Evolutionary conservation across 1,284 basidiomycete genomes (phyloP).

Genomic region (Omphalotus olearius): DNA sequence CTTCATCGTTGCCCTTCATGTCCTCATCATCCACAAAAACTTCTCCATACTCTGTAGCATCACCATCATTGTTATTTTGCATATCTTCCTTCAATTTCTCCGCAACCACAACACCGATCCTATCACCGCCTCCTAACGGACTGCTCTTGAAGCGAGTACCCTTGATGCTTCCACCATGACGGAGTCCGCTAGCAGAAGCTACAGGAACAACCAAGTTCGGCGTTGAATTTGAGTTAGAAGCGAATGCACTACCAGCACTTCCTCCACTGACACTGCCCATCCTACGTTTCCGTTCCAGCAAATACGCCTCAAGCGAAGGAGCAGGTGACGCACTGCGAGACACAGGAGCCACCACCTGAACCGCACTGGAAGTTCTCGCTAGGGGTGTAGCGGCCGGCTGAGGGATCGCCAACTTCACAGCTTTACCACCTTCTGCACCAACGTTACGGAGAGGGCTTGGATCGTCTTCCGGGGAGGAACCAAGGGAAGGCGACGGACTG

Average conservation of each 20-base stretch:
- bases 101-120: conserved; percentile 36
- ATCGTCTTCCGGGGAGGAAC: background rate
- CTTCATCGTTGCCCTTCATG: conserved; percentile 17
- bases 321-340: conserved; percentile 16
- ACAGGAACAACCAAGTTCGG: background rate
- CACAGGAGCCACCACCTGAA: background rate
- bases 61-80: background rate
- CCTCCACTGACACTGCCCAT: conserved; percentile 7
- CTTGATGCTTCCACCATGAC: conserved; percentile 26
- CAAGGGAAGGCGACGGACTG: background rate
- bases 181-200: conserved; percentile 1
- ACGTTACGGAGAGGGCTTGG: background rate
- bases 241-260: conserved; percentile 15
- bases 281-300: conserved; percentile 16
- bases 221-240: conserved; percentile 3
- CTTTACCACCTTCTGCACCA: background rate
- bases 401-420: background rate
- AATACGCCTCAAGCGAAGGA: conserved; percentile 14
- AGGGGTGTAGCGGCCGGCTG: conserved; percentile 1
- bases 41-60: background rate
- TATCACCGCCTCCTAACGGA: conserved; percentile 43
- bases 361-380: background rate
- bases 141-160: conserved; percentile 70
- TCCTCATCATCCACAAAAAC: conserved; percentile 5
- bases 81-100: conserved; percentile 32